phyloP scores from a whole-genome alignment of 257 asterid species.

The Solanum okadae region DNA sequence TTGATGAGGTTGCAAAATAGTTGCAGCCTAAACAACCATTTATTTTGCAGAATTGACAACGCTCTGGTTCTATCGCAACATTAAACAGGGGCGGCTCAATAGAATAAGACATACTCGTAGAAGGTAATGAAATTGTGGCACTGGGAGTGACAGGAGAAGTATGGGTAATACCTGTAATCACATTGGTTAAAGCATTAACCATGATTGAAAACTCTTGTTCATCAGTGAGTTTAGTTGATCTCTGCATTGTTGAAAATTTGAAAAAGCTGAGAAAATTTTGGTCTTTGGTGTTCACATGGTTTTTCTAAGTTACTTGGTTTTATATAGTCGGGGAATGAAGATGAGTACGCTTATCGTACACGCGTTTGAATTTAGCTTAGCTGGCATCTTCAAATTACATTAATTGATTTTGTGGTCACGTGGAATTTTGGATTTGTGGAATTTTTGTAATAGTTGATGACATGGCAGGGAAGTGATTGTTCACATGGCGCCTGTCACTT shows the following conservation, averaged over 20 bases:
- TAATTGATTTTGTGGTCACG: neutral
- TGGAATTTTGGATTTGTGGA: neutral
- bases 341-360: neutral
- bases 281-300: neutral
- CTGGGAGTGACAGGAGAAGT: neutral
- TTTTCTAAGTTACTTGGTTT: neutral
- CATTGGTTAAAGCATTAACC: conserved; percentile 57
- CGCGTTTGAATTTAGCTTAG: neutral
- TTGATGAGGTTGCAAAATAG: conserved; percentile 17
- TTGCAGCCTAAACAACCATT: conserved; percentile 70
- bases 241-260: conserved; percentile 27
- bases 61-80: conserved; percentile 20
- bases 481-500: neutral
- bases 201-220: conserved; percentile 60
- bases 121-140: neutral
- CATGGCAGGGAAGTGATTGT: neutral
- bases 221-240: conserved; percentile 26
- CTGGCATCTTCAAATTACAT: neutral
- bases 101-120: neutral
- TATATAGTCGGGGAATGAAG: neutral
- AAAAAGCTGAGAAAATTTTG: neutral
- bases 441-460: neutral
- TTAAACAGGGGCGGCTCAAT: conserved; percentile 6
- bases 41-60: conserved; percentile 45
- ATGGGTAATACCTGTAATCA: conserved; percentile 24